A percentile compares a stretch with the other conserved stretches of the same genome.
phyloP scores from a whole-genome alignment of 768 basidiomycete species.

The Russula sp. region DNA sequence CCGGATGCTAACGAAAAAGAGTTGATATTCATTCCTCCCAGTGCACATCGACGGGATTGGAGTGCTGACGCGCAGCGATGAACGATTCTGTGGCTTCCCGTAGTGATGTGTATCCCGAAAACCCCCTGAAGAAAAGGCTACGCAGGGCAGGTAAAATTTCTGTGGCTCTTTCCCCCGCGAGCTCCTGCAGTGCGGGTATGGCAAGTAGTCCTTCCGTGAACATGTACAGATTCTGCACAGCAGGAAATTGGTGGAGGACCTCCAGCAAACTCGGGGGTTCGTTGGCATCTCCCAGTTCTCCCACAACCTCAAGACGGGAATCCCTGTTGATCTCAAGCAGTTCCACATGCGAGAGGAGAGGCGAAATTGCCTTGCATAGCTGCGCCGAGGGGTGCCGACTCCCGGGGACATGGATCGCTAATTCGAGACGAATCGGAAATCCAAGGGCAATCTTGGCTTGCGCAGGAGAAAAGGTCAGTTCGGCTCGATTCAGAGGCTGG shows the following conservation, averaged over 20 bases:
- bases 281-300: not conserved
- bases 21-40: too few species aligned
- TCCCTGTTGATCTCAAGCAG: too few species aligned
- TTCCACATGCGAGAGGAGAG: too few species aligned
- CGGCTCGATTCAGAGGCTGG: too few species aligned
- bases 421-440: too few species aligned
- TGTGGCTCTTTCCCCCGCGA: not conserved
- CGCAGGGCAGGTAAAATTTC: not conserved
- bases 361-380: too few species aligned
- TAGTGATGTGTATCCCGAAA: not conserved
- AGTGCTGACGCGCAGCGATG: not conserved
- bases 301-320: too few species aligned
- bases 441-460: too few species aligned
- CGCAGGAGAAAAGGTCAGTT: too few species aligned
- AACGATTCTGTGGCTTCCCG: not conserved
- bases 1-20: too few species aligned
- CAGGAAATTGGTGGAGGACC: not conserved
- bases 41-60: not conserved
- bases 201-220: not conserved
- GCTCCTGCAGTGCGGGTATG: not conserved
- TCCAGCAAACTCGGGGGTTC: not conserved
- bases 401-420: too few species aligned
- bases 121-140: not conserved
- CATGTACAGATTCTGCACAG: not conserved
- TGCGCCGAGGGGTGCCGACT: too few species aligned